Conservation (phyloP, 1,284 basidiomycete species). For the Trichosporon inkin region DNA sequence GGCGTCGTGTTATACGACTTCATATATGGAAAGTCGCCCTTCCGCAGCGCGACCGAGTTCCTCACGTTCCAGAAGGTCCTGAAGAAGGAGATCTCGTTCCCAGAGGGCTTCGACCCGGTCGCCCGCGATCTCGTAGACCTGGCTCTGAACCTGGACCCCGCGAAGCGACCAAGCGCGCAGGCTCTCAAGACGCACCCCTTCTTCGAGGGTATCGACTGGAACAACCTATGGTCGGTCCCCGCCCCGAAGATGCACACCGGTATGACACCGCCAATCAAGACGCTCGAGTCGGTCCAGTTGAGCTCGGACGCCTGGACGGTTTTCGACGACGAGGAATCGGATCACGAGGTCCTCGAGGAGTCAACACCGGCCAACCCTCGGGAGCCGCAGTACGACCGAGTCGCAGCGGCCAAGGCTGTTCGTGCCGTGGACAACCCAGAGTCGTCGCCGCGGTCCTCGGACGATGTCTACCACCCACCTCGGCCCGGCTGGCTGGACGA, state of each 20-base stretch:
- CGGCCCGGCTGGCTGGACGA: constrained; percentile 35
- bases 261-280: constrained; percentile 31
- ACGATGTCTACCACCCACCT: constrained; percentile 34
- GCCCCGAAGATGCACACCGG: constrained; percentile 51
- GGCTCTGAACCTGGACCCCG: constrained; percentile 60
- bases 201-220: constrained; percentile 67
- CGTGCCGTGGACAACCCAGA: constrained; percentile 27
- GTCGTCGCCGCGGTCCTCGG: constrained; percentile 11
- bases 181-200: constrained; percentile 72
- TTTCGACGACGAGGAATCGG: constrained; percentile 43
- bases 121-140: constrained; percentile 52
- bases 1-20: constrained; percentile 58
- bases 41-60: constrained; percentile 58
- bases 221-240: constrained; percentile 63
- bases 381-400: constrained; percentile 28
- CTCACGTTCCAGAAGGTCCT: constrained; percentile 59
- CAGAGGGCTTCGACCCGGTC: constrained; percentile 51
- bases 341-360: constrained; percentile 36
- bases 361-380: constrained; percentile 16
- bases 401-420: constrained; percentile 36
- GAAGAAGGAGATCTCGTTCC: constrained; percentile 53
- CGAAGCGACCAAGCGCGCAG: constrained; percentile 57
- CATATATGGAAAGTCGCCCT: constrained; percentile 55
- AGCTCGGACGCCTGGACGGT: constrained; percentile 43
- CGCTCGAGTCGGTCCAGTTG: constrained; percentile 26